phyloP scores from a whole-genome alignment of 1,139 yeast species.

The Saccharomycopsis hybrid region DNA sequence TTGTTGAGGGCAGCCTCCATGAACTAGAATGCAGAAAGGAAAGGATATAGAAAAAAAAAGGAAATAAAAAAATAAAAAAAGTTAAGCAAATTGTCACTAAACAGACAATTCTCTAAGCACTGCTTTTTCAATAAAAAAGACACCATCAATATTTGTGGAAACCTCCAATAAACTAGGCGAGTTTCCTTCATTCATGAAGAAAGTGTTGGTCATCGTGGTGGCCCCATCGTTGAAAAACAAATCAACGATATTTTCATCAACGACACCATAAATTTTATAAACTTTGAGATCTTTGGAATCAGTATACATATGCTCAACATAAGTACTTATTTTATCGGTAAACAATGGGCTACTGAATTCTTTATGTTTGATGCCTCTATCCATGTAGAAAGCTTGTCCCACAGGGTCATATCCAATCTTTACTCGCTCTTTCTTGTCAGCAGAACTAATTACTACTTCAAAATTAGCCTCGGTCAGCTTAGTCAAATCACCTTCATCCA shows the following conservation, averaged over 20 bases:
- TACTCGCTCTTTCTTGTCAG: slow-evolving; percentile 17
- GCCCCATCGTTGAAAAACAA: slow-evolving; percentile 29
- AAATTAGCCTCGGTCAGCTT: too few relatives aligned
- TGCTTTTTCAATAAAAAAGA: too few relatives aligned
- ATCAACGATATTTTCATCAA: slow-evolving; percentile 29
- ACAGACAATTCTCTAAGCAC: too few relatives aligned
- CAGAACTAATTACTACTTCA: slow-evolving; percentile 1
- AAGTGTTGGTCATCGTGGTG: slow-evolving; percentile 25
- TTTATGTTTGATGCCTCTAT: slow-evolving; percentile 20
- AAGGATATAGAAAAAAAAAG: too few relatives aligned
- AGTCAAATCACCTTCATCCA: background rate
- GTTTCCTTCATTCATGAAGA: slow-evolving; percentile 19
- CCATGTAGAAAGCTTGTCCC: slow-evolving; percentile 21
- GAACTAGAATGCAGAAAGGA: too few relatives aligned
- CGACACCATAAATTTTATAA: slow-evolving; percentile 27
- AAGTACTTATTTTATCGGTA: slow-evolving; percentile 22
- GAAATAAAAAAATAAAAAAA: too few relatives aligned
- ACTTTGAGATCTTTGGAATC: slow-evolving; percentile 6
- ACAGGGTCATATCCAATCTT: slow-evolving; percentile 22
- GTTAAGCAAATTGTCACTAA: too few relatives aligned
- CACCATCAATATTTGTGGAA: too few relatives aligned
- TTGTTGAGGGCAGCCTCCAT: too few relatives aligned
- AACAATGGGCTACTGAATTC: slow-evolving; percentile 6
- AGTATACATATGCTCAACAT: slow-evolving; percentile 20
- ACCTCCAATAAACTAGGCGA: too few relatives aligned